Evolutionary conservation across 208 protist species (phyloP), one percentile per base, ranked within the genome.

Genomic region (Crithidia expoeki): DNA sequence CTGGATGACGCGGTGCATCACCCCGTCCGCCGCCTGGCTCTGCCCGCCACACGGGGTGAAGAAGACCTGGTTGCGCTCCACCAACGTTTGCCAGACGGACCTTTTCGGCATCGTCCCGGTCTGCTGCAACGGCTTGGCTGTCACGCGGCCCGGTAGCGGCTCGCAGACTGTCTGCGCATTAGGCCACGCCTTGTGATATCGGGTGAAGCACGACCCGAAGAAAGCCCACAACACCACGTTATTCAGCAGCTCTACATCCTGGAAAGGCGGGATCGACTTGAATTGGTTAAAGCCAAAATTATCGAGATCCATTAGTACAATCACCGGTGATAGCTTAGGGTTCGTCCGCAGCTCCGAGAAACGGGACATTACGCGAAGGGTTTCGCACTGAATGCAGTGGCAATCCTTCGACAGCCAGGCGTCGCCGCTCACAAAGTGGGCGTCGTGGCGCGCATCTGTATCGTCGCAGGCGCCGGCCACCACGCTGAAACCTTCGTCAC

Each of bases 221-320:
- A 96, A 93, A 40, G 63, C 76, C 89, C 91, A 96, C n/a, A 96
- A 65, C 72, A 90, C 82, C 19, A 93, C 57, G 47, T 86, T 72
- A n/a, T 80, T 61, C 21, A 88, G 60, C 19, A 84, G 46, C 21
- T 86, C 66, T 28, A 83, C 68, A 7, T 58, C 58, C 11, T 19
- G 1, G 21, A 33, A 61, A 14, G 84, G 82, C 1, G 81, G 78
- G 4, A 86, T 70, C 1, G 85, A 86, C 70, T 92, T 92, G 74
- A 96, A 93, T 40, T 96, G 91, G 61, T 92, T 92, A 61, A 92
- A 96, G 36, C 91, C 91, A 65, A 87, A 96, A 71, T 96, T 96
- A 44, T 96, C 91, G 50, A 96, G 70, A 55, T 96, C 91, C n/a
- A 96, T 62, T 19, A 96, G 70, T 10, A 96, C 76, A 2, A 96